Base-by-base conservation (phyloP, 192 early-diverging fungal species). In the Entophlyctis helioformis region DNA sequence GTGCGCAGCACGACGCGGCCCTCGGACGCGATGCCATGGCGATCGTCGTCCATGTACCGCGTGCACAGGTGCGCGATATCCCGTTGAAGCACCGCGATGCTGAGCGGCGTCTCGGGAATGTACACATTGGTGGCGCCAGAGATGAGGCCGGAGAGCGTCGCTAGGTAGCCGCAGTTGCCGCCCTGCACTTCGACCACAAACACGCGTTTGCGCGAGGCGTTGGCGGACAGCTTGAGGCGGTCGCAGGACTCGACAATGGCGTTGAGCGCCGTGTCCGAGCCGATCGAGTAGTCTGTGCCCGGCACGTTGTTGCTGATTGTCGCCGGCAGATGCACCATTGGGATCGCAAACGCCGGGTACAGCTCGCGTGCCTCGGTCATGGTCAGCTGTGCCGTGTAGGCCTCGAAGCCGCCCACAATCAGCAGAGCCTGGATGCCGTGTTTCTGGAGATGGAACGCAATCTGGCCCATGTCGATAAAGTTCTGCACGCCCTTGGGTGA, bases 231-330 rank as follows among this genome's bases (percentile, higher is more conserved):
- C 60, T 89, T 88, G 67, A 98, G 85, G 31, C 82, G 72, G 61
- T 98, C 94, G 47, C 88, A 86, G 7, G 85, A 67, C 20, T 76
- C 75, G 45, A 95, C 87, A 69, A 95, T 94, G 32, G 81, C 84
- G 70, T 98, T 98, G 37, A 95, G 59, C 18, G 86, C 85, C 25
- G 94, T 98, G 50, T 98, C 94, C n/a, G 80, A 72, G 13, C 94
- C 94, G 48, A 98, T 66, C 40, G 87, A 90, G 56, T 73, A 90
- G 57, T 98, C 91, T 0, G 94, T 95, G 12, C 91, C 94, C 2
- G 94, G 94, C 10, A 98, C 91, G 56, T 98, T 98, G 69, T 98
- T 98, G 26, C 85, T 88, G 46, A 98, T 81, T 0, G 94, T 98
- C 11, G 94, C 94, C 5, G 94, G 94, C 7, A 98, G 66, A 44